Conservation (phyloP, 768 basidiomycete genomes). For the Fistulinella prunicolor region DNA sequence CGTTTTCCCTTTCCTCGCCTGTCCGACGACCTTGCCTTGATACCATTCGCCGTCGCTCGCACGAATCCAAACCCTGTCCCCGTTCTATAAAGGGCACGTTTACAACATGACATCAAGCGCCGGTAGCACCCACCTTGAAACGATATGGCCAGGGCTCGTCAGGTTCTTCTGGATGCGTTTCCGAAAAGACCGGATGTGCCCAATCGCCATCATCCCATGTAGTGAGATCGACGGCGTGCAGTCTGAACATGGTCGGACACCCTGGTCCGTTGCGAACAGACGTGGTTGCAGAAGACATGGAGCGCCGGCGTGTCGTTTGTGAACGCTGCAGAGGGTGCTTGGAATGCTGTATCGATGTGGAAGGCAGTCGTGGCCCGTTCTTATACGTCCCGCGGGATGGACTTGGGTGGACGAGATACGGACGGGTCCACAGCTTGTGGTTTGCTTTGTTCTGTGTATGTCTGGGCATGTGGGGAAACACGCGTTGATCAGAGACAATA, state of each 20-base stretch:
- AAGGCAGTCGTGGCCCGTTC: neutral
- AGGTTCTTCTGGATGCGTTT: constrained; percentile 38
- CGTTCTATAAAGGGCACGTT: no score
- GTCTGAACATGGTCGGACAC: no score
- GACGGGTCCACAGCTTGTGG: constrained; percentile 17
- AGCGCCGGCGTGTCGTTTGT: neutral
- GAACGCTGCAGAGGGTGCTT: neutral
- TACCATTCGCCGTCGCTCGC: constrained; percentile 51
- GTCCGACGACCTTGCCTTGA: constrained; percentile 46
- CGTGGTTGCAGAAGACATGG: constrained; percentile 6
- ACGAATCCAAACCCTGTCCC: constrained; percentile 52
- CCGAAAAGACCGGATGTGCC: constrained; percentile 13
- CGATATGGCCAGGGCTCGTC: constrained; percentile 52
- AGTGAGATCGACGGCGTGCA: constrained; percentile 23
- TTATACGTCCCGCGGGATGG: constrained; percentile 14
- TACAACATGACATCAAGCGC: no score
- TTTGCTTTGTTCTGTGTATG: constrained; percentile 14
- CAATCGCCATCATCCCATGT: constrained; percentile 28
- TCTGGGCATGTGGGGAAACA: constrained; percentile 6
- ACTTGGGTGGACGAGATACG: constrained; percentile 6
- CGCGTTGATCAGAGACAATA: constrained; percentile 18
- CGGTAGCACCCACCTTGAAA: constrained; percentile 40
- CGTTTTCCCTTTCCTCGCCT: constrained; percentile 40
- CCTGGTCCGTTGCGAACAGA: neutral
- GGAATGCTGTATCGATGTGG: neutral